phyloP scores from a whole-genome alignment of 371 early-diverging fungal species.

The Basidiobolus meristosporus region DNA sequence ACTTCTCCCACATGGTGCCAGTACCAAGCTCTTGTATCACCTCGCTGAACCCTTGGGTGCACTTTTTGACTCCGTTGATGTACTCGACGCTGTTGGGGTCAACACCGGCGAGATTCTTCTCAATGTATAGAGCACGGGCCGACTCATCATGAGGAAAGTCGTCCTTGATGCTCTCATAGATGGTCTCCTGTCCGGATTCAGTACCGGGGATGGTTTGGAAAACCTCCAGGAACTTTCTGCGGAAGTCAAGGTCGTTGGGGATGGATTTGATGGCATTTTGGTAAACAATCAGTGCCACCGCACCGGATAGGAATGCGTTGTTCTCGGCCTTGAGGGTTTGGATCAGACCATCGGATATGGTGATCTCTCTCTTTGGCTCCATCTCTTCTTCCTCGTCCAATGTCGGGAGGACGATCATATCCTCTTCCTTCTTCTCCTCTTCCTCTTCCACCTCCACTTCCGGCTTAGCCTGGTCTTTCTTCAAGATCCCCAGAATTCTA shows the following conservation, averaged over 20 bases:
- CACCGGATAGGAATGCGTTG: slow-evolving; percentile 45
- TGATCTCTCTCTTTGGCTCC: slow-evolving; percentile 14
- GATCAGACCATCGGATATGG: slow-evolving; percentile 4
- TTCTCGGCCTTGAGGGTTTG: slow-evolving; percentile 16
- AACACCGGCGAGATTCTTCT: slow-evolving; percentile 14
- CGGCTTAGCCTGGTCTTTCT: slow-evolving; percentile 9
- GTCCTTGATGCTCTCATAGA: slow-evolving; percentile 26
- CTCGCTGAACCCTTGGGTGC: slow-evolving; percentile 21
- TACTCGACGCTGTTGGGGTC: slow-evolving; percentile 25
- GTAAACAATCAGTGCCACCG: slow-evolving; percentile 62
- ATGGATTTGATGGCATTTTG: slow-evolving; percentile 69
- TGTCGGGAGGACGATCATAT: slow-evolving; percentile 29
- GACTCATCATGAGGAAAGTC: slow-evolving; percentile 32
- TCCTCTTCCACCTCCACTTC: slow-evolving; percentile 12
- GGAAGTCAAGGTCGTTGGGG: slow-evolving; percentile 50
- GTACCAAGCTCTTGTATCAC: slow-evolving; percentile 16
- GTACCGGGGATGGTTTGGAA: slow-evolving; percentile 37
- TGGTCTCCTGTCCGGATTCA: slow-evolving; percentile 14
- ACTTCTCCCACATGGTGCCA: too few relatives aligned
- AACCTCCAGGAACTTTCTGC: slow-evolving; percentile 47
- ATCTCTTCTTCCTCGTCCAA: slow-evolving; percentile 31
- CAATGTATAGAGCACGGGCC: slow-evolving; percentile 41
- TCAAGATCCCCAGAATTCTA: slow-evolving; percentile 48
- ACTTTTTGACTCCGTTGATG: slow-evolving; percentile 26
- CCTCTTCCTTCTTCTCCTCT: slow-evolving; percentile 16